Base-by-base conservation (phyloP, 2,329 filamentous ascomycete genomes). In the Stemphylium beticola region DNA sequence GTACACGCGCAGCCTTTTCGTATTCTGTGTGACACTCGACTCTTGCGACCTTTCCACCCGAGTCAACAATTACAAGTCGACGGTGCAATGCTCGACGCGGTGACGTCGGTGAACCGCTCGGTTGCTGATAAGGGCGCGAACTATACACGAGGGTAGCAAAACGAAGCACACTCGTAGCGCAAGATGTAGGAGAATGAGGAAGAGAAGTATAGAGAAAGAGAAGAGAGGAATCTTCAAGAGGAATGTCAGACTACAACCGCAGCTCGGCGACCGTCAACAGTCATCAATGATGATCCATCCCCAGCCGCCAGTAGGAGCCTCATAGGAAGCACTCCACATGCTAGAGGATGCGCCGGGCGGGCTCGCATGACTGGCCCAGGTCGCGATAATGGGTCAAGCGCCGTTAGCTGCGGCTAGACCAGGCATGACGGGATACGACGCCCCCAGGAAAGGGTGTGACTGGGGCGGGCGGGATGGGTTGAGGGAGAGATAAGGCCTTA, bases 291-390 rank as follows among this genome's bases (percentile, higher is more conserved):
- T 66, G 44, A 32, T 24, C 14, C 53, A 22, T 41, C 20, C 24
- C 36, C 43, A 47, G 51, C 54, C 44, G 41, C 45, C 20, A 32
- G 43, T 31, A 31, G 38, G 22, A 49, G 40, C 33, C 33, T 57
- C 53, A 59, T 49, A 60, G 57, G 55, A 43, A 46, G 38, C 37
- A 38, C 45, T 41, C 51, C 49, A 45, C 50, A 57, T 57, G 61
- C 59, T 59, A 43, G 58, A 57, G 56, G 57, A 65, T 61, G 49
- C 53, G 58, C 53, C 52, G 55, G 20, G 55, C 60, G 47, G 66
- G 61, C 61, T 62, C 66, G 62, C 62, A 65, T 66, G 61, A 55
- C 66, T 67, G 46, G n/a, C 11, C 36, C 26, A 20, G 29, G 15
- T 15, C 24, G 36, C 29, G 57, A 65, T 61, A 57, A 45, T 53